Evolutionary conservation across 805 yeast genomes (phyloP), one percentile per base, ranked within the genome.

Genomic region (Schwanniomyces yamadae): DNA sequence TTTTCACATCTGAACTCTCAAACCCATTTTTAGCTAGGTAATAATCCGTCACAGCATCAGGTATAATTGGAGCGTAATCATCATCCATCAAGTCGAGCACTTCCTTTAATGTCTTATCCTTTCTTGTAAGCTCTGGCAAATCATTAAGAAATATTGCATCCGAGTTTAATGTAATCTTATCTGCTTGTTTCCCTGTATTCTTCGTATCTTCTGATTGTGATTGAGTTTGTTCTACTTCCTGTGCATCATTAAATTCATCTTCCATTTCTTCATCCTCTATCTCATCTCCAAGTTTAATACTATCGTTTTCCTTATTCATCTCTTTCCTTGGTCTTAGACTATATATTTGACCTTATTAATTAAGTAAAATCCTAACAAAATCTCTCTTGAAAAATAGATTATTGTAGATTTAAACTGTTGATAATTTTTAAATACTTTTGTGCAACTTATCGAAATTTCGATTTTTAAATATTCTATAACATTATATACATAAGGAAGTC

Each of bases 1-100:
- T 58, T 26, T 89, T 75, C 10, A 78, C 65, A 55, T 91, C 95
- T 25, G 82, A 72, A 18, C 93, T 78, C 40, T 82, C 83, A 50
- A 93, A 81, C 25, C 97, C 97, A 43, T 88, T 83, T 52, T 83
- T 82, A 16, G 87, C 78, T 34, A 91, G 63, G 52, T 91, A 93
- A 57, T 89, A 93, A 54, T 91, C 97, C 0, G 96, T 85, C 8
- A 93, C 97, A 0, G 95, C 90, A 56, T 93, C 98, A 0, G 99
- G 99, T 26, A 93, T 93, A 22, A 91, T 82, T 2, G 99, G 99
- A 3, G 96, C 87, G 56, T 82, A 88, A 40, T 89, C 96, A 3
- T 63, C 70, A 46, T 88, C 95, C 91, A 93, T 83, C 71, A 89
- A 69, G 22, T 82, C 84, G 19, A 93, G 68, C 23, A 93, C 81